These are phyloP conservation scores for Diplotaxis tenuifolia DNA, from an alignment of 345 rosid species.

Conservation along the genomic window DNA sequence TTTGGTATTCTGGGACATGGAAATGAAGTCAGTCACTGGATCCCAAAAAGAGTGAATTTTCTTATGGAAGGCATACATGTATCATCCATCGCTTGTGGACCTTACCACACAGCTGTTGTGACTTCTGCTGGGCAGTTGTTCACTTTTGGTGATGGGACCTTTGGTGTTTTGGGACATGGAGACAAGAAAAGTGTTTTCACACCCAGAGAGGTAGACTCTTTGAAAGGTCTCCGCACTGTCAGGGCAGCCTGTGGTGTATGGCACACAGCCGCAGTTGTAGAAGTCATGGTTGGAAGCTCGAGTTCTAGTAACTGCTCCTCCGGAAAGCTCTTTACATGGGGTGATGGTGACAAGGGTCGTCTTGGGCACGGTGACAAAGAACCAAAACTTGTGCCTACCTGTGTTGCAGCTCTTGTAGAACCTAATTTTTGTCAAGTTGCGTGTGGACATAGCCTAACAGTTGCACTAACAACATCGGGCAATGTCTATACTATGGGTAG, in stretches of 20 bases:
- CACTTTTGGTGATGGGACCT: conserved; percentile 84
- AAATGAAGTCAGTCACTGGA: conserved; percentile 59
- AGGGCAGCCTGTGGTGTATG: conserved; percentile 71
- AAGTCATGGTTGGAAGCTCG: conserved; percentile 95
- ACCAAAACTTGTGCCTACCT: conserved; percentile 87
- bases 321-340: conserved; percentile 98
- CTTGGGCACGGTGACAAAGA: conserved; percentile 99
- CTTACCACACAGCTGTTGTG: conserved; percentile 72
- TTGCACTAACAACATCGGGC: conserved; percentile 85
- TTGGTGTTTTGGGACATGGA: conserved; percentile 79
- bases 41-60: conserved; percentile 55
- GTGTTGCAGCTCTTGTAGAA: conserved; percentile 96
- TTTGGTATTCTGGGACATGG: conserved; percentile 62
- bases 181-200: conserved; percentile 47
- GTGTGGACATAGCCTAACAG: conserved; percentile 93
- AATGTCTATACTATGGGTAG: conserved; percentile 95
- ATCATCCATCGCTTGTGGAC: conserved; percentile 69
- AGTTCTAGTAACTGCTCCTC: conserved; percentile 93
- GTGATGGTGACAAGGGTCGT: conserved; percentile 95
- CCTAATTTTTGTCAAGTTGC: conserved; percentile 96
- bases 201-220: conserved; percentile 69
- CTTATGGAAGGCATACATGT: conserved; percentile 62
- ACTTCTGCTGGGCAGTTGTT: conserved; percentile 67
- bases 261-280: conserved; percentile 96
- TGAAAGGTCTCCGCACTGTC: conserved; percentile 59